phyloP scores from a whole-genome alignment of 139 green algal species.

The Microglena sp. region DNA sequence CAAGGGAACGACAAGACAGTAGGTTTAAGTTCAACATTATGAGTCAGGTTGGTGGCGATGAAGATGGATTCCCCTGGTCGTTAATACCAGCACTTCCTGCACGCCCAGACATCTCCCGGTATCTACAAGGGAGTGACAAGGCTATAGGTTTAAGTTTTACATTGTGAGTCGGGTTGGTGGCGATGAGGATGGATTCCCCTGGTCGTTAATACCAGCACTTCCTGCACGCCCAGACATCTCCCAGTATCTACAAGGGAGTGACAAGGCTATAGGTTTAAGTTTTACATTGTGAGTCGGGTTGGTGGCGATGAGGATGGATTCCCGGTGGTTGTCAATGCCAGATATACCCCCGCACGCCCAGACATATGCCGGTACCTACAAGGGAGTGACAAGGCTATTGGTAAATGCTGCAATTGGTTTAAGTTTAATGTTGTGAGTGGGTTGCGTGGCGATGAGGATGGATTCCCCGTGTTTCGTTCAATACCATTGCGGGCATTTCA shows the following conservation, averaged over 20 bases:
- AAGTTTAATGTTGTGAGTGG: too few relatives aligned
- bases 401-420: neutral
- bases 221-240: conserved; percentile 70
- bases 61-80: conserved; percentile 33
- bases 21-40: too few relatives aligned
- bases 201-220: conserved; percentile 52
- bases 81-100: conserved; percentile 66
- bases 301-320: conserved; percentile 15
- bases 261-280: neutral
- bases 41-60: too few relatives aligned
- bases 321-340: conserved; percentile 54
- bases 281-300: too few relatives aligned
- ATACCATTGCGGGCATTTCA: too few relatives aligned
- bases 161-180: too few relatives aligned
- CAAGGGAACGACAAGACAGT: too few relatives aligned
- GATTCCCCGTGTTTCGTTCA: conserved; percentile 36
- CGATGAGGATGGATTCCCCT: conserved; percentile 28
- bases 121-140: too few relatives aligned
- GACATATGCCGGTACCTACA: conserved; percentile 66
- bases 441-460: neutral
- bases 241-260: conserved; percentile 35
- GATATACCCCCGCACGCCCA: conserved; percentile 54
- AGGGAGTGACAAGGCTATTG: too few relatives aligned
- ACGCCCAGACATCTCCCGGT: conserved; percentile 67
- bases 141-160: neutral